Conservation (phyloP, 2,329 filamentous ascomycete species). For the Colletotrichum endophyticum region DNA sequence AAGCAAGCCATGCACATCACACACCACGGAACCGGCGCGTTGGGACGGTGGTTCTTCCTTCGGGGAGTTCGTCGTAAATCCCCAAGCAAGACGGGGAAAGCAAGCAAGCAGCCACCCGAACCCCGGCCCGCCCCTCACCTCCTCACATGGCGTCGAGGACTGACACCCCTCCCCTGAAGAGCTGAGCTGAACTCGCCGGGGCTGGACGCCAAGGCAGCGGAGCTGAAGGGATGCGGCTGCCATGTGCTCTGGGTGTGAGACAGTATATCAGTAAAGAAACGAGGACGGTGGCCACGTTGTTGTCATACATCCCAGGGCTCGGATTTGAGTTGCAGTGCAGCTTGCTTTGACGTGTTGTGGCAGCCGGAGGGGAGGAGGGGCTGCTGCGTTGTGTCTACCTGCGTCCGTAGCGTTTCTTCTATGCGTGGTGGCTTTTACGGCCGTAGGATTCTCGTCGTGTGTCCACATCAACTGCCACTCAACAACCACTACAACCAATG, state of each 20-base stretch:
- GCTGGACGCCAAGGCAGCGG: not conserved
- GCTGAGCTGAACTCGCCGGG: not conserved
- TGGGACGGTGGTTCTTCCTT: not conserved
- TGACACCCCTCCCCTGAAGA: not conserved
- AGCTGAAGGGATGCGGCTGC: not conserved
- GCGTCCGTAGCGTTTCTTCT: not conserved
- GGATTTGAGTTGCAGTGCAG: not conserved
- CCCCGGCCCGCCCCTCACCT: not conserved
- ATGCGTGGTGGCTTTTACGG: not conserved
- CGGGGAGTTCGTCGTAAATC: not conserved
- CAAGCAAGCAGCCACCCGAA: not conserved
- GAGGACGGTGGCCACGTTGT: not conserved
- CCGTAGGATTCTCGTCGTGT: not conserved
- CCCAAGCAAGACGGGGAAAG: not conserved
- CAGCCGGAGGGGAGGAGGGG: not conserved
- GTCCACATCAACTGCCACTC: not conserved
- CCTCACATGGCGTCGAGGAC: not conserved
- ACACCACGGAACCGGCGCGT: not conserved
- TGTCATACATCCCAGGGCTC: not conserved
- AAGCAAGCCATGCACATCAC: not conserved
- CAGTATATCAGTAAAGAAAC: not conserved
- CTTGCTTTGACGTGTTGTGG: not conserved
- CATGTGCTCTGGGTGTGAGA: not conserved
- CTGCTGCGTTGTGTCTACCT: not conserved
- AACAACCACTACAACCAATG: not conserved